phyloP scores from a whole-genome alignment of 306 rosid species.

The Sesbania bispinosa region DNA sequence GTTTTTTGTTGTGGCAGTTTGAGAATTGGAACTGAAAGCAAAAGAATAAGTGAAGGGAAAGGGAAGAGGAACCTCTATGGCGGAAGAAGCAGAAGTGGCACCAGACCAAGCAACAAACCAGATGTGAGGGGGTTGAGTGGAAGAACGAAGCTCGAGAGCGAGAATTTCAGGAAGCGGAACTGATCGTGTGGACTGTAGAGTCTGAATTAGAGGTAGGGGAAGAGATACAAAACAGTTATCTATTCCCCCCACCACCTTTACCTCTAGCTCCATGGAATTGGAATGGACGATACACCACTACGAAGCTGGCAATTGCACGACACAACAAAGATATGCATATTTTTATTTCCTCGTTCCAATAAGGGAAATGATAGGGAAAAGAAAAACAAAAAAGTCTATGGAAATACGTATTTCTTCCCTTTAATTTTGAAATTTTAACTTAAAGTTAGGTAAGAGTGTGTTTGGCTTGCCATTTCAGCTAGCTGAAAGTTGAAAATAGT shows the following conservation, averaged over 20 bases:
- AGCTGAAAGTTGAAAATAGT: no score
- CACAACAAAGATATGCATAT: no score
- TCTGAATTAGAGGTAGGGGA: constrained; percentile 67
- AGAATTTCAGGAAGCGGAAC: constrained; percentile 45
- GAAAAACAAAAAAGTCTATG: no score
- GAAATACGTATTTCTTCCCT: no score
- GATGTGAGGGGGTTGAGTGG: constrained; percentile 15
- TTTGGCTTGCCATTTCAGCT: no score
- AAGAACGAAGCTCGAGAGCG: constrained; percentile 72
- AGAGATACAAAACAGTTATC: constrained; percentile 76
- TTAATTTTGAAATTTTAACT: no score
- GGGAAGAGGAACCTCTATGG: constrained; percentile 52
- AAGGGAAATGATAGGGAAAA: no score
- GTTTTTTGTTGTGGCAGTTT: background rate
- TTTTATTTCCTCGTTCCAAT: background rate
- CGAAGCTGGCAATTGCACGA: no score
- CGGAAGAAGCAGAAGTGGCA: constrained; percentile 64
- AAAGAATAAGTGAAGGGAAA: background rate
- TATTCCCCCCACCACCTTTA: constrained; percentile 53
- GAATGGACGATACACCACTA: background rate
- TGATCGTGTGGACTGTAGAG: constrained; percentile 54
- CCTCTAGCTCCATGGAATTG: constrained; percentile 55
- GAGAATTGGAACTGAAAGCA: background rate
- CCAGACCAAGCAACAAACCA: constrained; percentile 96
- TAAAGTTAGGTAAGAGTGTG: no score